phyloP scores from a whole-genome alignment of 805 yeast species.

The Komagataella mondaviorum region DNA sequence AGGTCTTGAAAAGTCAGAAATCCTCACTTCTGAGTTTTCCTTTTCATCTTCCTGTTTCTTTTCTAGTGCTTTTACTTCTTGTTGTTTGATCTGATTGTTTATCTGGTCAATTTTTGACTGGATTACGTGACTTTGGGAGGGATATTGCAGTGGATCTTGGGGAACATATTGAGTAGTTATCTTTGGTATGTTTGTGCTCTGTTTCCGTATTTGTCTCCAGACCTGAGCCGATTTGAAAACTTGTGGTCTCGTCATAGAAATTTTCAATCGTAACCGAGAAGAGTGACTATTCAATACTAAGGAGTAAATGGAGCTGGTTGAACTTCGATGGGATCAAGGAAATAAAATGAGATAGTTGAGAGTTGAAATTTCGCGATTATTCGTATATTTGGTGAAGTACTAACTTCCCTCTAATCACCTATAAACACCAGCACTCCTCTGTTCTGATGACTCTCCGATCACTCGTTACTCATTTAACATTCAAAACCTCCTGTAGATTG shows the following conservation, averaged over 20 bases:
- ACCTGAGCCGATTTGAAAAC: not conserved
- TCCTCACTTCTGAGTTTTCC: slow-evolving; percentile 12
- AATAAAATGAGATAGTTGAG: too few relatives aligned
- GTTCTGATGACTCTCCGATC: not conserved
- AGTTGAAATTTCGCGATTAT: not conserved
- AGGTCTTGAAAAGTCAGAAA: slow-evolving; percentile 20
- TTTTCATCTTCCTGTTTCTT: slow-evolving; percentile 6
- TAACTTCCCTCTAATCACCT: not conserved
- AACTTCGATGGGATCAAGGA: not conserved
- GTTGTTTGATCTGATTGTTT: slow-evolving; percentile 10
- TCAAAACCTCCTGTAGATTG: slow-evolving; percentile 69
- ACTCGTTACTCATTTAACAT: not conserved
- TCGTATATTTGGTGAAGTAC: not conserved
- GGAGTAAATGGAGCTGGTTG: not conserved
- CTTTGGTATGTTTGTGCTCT: not conserved
- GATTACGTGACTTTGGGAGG: slow-evolving; percentile 16
- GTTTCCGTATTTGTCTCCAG: not conserved
- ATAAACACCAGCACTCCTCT: not conserved
- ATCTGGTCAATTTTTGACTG: slow-evolving; percentile 14
- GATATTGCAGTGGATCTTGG: slow-evolving; percentile 13
- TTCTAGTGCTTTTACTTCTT: slow-evolving; percentile 10
- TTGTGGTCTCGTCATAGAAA: not conserved
- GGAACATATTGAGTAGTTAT: slow-evolving; percentile 10
- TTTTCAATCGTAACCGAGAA: not conserved
- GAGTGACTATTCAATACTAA: not conserved